Percentiles rank a stretch among this genome's conserved stretches.
Conservation (phyloP, 495 filamentous ascomycete species). For the Trichodelitschia bisporula region DNA sequence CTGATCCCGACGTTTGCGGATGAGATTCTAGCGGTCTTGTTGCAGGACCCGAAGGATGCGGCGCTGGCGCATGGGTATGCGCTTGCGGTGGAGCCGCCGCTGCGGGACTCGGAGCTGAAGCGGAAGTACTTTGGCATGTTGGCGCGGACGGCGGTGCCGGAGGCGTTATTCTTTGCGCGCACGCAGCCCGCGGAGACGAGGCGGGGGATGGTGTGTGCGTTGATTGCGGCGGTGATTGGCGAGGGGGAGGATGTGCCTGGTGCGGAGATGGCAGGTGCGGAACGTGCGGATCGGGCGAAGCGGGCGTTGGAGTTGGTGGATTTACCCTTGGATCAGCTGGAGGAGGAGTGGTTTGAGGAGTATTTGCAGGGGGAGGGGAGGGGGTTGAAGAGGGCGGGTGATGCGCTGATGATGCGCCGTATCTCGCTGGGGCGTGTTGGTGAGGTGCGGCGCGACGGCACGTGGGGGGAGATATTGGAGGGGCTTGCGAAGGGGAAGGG, state of each 20-base stretch:
- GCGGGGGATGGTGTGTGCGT: background rate
- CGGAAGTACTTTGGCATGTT: background rate
- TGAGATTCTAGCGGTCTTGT: background rate
- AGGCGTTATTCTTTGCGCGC: background rate
- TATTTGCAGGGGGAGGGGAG: background rate
- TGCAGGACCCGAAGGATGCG: background rate
- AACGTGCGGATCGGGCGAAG: background rate
- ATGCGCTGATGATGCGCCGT: background rate
- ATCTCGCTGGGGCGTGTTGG: background rate
- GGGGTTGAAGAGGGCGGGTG: background rate
- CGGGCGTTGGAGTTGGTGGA: background rate
- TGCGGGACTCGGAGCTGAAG: background rate
- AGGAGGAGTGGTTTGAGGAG: background rate
- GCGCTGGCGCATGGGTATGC: background rate
- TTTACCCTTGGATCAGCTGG: background rate
- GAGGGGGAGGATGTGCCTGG: background rate
- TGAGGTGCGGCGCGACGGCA: background rate
- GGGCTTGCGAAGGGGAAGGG: too few species aligned
- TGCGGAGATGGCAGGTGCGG: too few species aligned
- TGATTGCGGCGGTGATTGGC: background rate
- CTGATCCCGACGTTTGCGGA: background rate
- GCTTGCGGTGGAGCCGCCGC: background rate
- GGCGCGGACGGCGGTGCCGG: background rate
- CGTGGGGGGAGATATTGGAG: too few species aligned
- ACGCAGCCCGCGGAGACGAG: background rate